phyloP scores from a whole-genome alignment of 2,329 filamentous ascomycete genomes.

The Arthrobotrys sinensis region DNA sequence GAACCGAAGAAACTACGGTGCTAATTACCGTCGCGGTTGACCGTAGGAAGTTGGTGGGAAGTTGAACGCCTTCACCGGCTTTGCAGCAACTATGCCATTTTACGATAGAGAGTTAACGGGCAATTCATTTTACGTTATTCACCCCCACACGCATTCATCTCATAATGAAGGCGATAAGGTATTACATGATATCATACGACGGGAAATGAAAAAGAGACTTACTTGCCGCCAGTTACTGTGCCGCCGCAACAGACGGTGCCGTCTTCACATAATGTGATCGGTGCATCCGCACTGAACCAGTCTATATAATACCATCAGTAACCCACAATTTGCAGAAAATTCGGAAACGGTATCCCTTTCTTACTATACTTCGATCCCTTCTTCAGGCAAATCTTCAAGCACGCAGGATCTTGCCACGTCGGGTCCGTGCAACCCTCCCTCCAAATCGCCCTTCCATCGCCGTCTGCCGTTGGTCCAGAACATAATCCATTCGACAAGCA shows the following conservation, averaged over 20 bases:
- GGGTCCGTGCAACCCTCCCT: constrained; percentile 63
- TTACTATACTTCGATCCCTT: constrained; percentile 27
- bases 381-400: constrained; percentile 62
- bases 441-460: constrained; percentile 40
- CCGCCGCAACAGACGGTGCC: constrained; percentile 29
- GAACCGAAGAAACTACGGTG: not conserved
- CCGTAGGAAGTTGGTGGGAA: constrained; percentile 21
- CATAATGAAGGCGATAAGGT: not conserved
- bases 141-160: not conserved
- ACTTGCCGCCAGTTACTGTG: constrained; percentile 22
- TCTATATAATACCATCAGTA: constrained; percentile 31
- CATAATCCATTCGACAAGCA: constrained; percentile 37
- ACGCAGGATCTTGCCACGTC: constrained; percentile 62
- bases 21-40: constrained; percentile 11
- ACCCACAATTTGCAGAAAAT: not conserved
- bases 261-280: constrained; percentile 36
- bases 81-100: constrained; percentile 13
- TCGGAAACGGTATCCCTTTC: constrained; percentile 1
- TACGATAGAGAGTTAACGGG: not conserved
- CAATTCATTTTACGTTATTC: not conserved
- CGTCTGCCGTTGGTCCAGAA: not conserved
- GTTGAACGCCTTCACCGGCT: constrained; percentile 16
- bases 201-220: constrained; percentile 24
- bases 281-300: constrained; percentile 25
- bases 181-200: not conserved